Evolutionary conservation across 2,329 filamentous ascomycete genomes (phyloP), one percentile per base, ranked within the genome.

Genomic region (Claviceps paspali): DNA sequence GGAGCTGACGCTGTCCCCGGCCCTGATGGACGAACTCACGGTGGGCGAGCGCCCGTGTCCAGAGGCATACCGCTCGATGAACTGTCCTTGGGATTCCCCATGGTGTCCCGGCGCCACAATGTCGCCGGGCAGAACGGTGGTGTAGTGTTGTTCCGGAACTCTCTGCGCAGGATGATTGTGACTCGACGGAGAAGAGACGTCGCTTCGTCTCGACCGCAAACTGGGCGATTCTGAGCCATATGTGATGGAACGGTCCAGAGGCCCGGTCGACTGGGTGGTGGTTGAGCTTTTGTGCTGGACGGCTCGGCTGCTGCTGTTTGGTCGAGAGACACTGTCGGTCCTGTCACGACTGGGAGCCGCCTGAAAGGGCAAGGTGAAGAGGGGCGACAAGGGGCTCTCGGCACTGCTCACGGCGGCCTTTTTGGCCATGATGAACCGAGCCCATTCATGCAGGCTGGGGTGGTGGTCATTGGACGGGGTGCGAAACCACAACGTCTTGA

Each of bases 51-150:
- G 62, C 11, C 73, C 73, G 45, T 76, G 70, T 1, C 72, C 66
- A 0, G 65, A 63, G 7, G 69, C 73, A 70, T 73, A 76, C 2
- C 72, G 71, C 41, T 76, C 73, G 38, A 73, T 70, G 24, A 72
- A 64, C 35, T 76, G 72, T 10, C 66, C 63, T 36, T 61, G 62
- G 38, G 70, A 63, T 29, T 72, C 68, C 38, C 71, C 70, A 7
- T 64, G 62, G 0, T 67, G 70, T 3, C 62, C 65, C 3, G 73
- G 68, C 1, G 73, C 72, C 7, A 73, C 70, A 11, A 75, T 56
- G 41, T 77, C 73, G 4, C 64, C 60, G 3, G 71, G 68, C 11
- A 68, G 56, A 10, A 67, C 57, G 1, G 62, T 64, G 2, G 67
- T 63, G 41, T 73, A 76, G 41, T 67, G 63, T 38, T 72, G 61